A percentile compares a stretch with the other conserved stretches of the same genome.
Conservation (phyloP, 208 protist genomes). For the Trypanosoma theileri region DNA sequence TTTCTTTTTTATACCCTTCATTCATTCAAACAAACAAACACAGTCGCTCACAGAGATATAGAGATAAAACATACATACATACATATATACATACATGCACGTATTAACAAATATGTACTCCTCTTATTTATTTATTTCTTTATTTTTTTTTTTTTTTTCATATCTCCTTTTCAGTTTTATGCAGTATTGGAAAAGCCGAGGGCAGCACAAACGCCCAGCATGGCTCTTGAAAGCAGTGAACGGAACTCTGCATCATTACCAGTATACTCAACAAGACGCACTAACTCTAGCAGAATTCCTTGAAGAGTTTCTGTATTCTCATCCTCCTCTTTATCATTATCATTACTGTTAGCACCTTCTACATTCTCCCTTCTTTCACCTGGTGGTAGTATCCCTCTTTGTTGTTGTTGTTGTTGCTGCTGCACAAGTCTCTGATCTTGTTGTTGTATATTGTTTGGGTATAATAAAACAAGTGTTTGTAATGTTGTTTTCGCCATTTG, state of each 20-base stretch:
- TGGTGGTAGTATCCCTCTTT: too few species aligned
- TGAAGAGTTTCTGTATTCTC: constrained; percentile 7
- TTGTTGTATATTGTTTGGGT: constrained; percentile 1
- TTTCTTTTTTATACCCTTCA: too few species aligned
- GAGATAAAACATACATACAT: not conserved
- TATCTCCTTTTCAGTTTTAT: not conserved
- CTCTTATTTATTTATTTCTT: too few species aligned
- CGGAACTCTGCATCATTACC: constrained; percentile 23
- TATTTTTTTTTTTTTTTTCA: too few species aligned
- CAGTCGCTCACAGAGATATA: too few species aligned
- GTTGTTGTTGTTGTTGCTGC: not conserved
- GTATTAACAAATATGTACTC: not conserved
- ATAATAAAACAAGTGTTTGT: constrained; percentile 13
- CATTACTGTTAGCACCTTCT: not conserved
- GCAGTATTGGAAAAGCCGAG: constrained; percentile 17
- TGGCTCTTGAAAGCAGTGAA: constrained; percentile 17
- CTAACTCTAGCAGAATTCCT: constrained; percentile 16
- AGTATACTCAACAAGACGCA: constrained; percentile 24
- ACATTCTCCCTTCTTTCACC: not conserved
- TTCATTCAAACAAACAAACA: too few species aligned
- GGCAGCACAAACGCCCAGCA: constrained; percentile 22
- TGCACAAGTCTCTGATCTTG: not conserved
- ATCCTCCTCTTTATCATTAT: not conserved
- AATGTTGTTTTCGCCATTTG: constrained; percentile 31
- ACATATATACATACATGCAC: not conserved